These are phyloP conservation scores for Trichoderma sp. DNA, from an alignment of 2,329 filamentous ascomycete species.

Conservation along the genomic window DNA sequence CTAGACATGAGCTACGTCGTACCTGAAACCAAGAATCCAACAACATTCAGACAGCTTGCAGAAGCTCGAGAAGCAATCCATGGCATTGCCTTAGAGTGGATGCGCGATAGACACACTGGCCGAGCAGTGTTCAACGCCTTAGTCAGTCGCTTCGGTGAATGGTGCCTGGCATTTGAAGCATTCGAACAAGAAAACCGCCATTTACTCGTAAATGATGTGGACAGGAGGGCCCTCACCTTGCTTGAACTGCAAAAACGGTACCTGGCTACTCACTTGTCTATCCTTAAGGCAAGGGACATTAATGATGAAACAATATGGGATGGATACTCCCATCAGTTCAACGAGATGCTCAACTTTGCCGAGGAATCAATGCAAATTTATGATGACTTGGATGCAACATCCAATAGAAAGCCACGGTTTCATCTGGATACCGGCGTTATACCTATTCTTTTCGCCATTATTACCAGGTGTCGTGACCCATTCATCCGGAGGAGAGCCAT, in stretches of 20 bases:
- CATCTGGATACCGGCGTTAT: not conserved
- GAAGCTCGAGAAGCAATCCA: not conserved
- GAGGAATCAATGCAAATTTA: not conserved
- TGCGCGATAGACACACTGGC: not conserved
- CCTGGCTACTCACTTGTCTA: not conserved
- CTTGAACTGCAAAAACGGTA: not conserved
- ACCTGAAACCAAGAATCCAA: not conserved
- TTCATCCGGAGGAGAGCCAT: not conserved
- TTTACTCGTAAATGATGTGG: not conserved
- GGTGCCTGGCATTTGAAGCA: not conserved
- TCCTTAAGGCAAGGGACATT: not conserved
- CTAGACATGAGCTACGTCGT: not conserved
- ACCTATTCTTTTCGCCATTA: not conserved
- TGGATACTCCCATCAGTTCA: not conserved
- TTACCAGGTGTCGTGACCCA: not conserved
- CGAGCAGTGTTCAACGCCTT: not conserved
- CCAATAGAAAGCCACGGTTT: not conserved
- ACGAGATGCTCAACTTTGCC: not conserved
- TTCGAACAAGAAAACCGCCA: not conserved
- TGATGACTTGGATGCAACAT: not conserved
- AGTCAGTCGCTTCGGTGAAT: not conserved
- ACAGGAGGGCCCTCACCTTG: not conserved
- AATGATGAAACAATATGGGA: not conserved
- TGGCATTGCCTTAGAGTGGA: not conserved
- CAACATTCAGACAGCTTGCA: not conserved